phyloP scores from a whole-genome alignment of 306 rosid species.

The Lupinus albus region DNA sequence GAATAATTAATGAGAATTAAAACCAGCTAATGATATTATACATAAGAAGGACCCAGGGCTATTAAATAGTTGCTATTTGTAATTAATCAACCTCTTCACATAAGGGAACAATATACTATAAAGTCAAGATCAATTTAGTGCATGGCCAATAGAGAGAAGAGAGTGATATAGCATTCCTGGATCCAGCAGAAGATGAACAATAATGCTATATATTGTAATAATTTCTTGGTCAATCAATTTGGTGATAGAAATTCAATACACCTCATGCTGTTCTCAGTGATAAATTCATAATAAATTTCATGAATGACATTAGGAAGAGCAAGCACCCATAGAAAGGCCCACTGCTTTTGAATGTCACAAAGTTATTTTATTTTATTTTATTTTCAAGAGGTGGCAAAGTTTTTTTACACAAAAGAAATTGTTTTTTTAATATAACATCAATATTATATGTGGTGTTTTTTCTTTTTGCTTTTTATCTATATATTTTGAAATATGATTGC shows the following conservation, averaged over 20 bases:
- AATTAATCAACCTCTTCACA: not conserved
- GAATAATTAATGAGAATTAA: no score
- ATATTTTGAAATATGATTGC: no score
- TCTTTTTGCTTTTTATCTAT: no score
- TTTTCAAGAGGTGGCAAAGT: no score
- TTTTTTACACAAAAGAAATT: no score
- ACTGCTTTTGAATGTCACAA: slow-evolving; percentile 31
- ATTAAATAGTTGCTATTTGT: not conserved
- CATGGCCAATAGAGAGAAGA: slow-evolving; percentile 29
- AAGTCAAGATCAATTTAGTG: slow-evolving; percentile 35
- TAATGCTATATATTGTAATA: slow-evolving; percentile 6
- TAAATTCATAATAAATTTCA: slow-evolving; percentile 33
- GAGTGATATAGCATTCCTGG: not conserved
- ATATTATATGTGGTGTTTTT: no score
- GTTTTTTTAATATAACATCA: no score
- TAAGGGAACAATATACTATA: not conserved
- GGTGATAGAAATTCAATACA: slow-evolving; percentile 25
- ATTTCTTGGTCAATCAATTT: slow-evolving; percentile 30
- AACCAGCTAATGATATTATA: no score
- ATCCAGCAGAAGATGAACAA: slow-evolving; percentile 19
- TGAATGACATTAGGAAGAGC: slow-evolving; percentile 31
- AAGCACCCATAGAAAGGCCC: slow-evolving; percentile 45
- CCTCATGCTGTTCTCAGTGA: slow-evolving; percentile 8
- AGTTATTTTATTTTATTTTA: no score
- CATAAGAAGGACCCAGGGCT: no score